Evolutionary conservation across 1,139 yeast genomes (phyloP).

Genomic region (Yamadazyma spencermartinsiae): DNA sequence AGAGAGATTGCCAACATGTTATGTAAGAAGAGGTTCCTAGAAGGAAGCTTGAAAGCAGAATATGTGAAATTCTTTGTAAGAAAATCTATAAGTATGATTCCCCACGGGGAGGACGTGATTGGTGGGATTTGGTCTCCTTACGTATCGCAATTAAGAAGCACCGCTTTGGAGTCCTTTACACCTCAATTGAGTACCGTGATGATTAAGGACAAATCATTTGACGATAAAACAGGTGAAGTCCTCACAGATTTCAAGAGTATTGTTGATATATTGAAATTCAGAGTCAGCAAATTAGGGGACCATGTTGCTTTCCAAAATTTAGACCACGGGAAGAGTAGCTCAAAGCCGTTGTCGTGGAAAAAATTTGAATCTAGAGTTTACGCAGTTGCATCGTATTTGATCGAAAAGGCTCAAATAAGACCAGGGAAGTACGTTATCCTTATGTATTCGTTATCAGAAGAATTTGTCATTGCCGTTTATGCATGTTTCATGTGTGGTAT

Average conservation of each 20-base stretch:
- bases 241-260: constrained; percentile 73
- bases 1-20: constrained; percentile 92
- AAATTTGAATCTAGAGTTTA: constrained; percentile 78
- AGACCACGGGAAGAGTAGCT: constrained; percentile 52
- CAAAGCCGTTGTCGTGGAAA: constrained; percentile 74
- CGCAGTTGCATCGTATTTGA: constrained; percentile 61
- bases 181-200: constrained; percentile 75
- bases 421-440: constrained; percentile 76
- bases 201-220: constrained; percentile 69
- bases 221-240: constrained; percentile 73
- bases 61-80: constrained; percentile 79
- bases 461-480: constrained; percentile 75
- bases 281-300: constrained; percentile 75
- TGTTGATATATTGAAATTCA: constrained; percentile 73
- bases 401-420: constrained; percentile 51
- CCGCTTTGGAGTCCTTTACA: constrained; percentile 43
- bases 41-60: constrained; percentile 73
- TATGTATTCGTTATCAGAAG: constrained; percentile 88
- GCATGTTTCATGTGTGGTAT: constrained; percentile 87
- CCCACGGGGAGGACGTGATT: constrained; percentile 73
- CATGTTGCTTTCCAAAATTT: constrained; percentile 77
- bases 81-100: constrained; percentile 65
- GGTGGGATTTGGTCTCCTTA: constrained; percentile 88
- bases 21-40: constrained; percentile 77
- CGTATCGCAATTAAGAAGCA: constrained; percentile 58